Evolutionary conservation across 192 early-diverging fungal species (phyloP), one percentile per base, ranked within the genome.

Genomic region (Phlyctochytrium planicorne): DNA sequence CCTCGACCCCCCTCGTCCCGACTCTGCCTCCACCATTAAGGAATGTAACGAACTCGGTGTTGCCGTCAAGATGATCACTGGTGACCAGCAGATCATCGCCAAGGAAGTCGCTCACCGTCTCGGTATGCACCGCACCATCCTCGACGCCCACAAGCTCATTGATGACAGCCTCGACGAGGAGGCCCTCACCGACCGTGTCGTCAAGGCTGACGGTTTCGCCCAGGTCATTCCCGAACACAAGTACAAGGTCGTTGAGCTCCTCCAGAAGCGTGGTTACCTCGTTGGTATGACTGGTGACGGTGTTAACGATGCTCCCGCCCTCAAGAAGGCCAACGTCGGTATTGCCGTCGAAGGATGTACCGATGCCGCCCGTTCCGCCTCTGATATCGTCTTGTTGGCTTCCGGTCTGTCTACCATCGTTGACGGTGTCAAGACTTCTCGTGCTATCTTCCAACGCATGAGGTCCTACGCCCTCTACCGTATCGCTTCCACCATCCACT

Each of bases 221-320:
- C 93, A 96, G 74, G 94, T 97, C 24, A 95, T 94, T 82, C 95
- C 95, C 52, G 94, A 96, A 75, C 94, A 98, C 89, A 98, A 98
- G 80, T 95, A 92, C 82, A 88, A 89, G 36, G 93, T 98, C 17
- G 95, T 98, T 25, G 92, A 96, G 82, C 74, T 95, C 34, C 80
- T 98, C 59, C 94, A 98, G 81, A 90, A 93, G 64, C 83, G 86
- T 66, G 93, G 90, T 52, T 88, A 91, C 76, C 79, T 94, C n/a
- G 91, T 93, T 40, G 94, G 92, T 72, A 97, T 98, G 95, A 97
- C 95, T 37, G 96, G 96, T 73, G 95, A 95, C 79, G 94, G 94
- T 78, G 93, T 95, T 56, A 98, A 98, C 75, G 96, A 98, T 77
- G 96, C 96, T 17, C 96, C 96, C 14, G 96, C 96, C 23, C 80